Evolutionary conservation across 2,329 filamentous ascomycete genomes (phyloP).

Genomic region (Calonectria hongkongensis): DNA sequence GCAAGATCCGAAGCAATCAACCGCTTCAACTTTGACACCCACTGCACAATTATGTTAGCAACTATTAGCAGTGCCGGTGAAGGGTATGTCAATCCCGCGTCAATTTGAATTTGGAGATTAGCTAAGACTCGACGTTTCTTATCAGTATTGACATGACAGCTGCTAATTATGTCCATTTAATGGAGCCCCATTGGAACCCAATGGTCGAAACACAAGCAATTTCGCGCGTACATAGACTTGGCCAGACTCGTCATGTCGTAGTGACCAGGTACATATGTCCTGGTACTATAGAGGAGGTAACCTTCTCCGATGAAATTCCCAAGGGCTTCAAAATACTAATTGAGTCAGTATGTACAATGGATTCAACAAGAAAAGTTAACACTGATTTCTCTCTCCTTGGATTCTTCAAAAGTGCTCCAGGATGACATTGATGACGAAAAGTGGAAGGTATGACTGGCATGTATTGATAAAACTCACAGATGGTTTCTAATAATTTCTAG

Average conservation of each 20-base stretch:
- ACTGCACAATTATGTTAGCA: conserved; percentile 56
- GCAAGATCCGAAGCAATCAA: conserved; percentile 37
- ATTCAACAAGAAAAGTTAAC: conserved; percentile 9
- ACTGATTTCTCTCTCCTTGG: neutral
- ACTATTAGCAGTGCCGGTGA: conserved; percentile 57
- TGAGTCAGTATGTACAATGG: conserved; percentile 7
- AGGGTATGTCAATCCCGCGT: conserved; percentile 11
- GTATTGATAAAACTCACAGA: no score
- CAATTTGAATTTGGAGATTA: no score
- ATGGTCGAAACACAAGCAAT: conserved; percentile 24
- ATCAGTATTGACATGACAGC: conserved; percentile 2
- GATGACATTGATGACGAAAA: neutral
- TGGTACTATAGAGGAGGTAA: conserved; percentile 12
- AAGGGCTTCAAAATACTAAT: neutral
- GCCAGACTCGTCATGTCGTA: neutral
- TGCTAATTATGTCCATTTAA: neutral
- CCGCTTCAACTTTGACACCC: conserved; percentile 41
- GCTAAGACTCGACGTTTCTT: neutral
- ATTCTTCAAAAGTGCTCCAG: neutral
- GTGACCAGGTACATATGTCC: neutral
- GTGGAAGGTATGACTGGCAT: no score
- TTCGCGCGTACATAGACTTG: conserved; percentile 9
- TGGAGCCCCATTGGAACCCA: conserved; percentile 29
- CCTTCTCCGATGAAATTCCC: neutral
- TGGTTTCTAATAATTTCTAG: neutral